Percentiles rank a stretch among this genome's conserved stretches.
These are phyloP conservation scores for Lepiota brunneoincarnata DNA, from an alignment of 768 basidiomycete genomes.

Conservation along the genomic window DNA sequence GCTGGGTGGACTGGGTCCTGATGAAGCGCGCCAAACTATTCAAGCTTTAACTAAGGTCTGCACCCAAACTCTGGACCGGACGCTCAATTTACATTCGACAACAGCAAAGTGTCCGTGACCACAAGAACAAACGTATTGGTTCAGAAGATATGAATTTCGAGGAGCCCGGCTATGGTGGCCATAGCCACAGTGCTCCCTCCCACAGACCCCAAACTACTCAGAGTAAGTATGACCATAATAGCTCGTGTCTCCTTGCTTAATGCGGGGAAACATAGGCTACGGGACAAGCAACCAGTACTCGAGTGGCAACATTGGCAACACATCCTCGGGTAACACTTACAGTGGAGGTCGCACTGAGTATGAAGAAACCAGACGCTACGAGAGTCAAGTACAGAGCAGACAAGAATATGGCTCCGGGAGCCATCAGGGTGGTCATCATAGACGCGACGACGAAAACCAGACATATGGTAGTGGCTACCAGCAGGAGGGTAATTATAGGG, in stretches of 20 bases:
- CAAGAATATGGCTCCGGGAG: conserved; percentile 1
- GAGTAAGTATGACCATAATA: neutral
- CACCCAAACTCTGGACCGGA: neutral
- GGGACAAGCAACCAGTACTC: neutral
- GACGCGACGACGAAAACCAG: conserved; percentile 10
- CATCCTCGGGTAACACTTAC: neutral
- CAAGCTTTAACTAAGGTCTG: conserved; percentile 51
- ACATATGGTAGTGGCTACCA: conserved; percentile 10
- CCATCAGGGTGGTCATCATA: neutral
- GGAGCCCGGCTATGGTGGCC: conserved; percentile 39
- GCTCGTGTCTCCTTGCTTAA: neutral
- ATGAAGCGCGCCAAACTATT: conserved; percentile 43
- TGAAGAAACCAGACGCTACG: neutral
- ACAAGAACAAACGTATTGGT: conserved; percentile 56
- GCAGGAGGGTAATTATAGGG: conserved; percentile 8
- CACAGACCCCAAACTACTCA: conserved; percentile 7
- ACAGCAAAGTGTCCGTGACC: conserved; percentile 52
- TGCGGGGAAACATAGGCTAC: neutral
- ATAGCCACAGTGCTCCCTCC: conserved; percentile 22
- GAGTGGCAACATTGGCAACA: neutral
- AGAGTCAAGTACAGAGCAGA: conserved; percentile 2
- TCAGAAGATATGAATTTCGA: conserved; percentile 37
- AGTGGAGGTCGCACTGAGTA: conserved; percentile 5
- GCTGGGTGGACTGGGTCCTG: conserved; percentile 44
- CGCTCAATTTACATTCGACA: neutral